Percentiles rank a stretch among this genome's conserved stretches.
These are phyloP conservation scores for Paecilomyces dactylethromorphus DNA, from an alignment of 2,329 filamentous ascomycete genomes.

Conservation along the genomic window DNA sequence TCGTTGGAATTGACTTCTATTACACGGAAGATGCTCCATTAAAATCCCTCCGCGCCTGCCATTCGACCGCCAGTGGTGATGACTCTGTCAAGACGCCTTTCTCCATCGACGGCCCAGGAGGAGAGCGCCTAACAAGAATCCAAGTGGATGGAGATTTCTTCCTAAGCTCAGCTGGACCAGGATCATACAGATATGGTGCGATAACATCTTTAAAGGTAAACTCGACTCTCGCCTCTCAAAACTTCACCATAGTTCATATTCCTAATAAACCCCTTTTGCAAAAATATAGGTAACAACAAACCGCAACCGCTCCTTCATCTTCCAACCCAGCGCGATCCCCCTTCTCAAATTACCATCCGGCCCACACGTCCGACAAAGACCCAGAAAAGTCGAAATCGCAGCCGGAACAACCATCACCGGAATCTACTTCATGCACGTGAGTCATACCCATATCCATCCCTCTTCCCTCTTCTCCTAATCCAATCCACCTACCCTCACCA, in stretches of 20 bases:
- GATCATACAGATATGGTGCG: background rate
- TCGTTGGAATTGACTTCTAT: conserved; percentile 12
- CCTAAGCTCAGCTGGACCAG: background rate
- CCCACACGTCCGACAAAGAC: conserved; percentile 4
- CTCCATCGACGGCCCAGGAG: conserved; percentile 11
- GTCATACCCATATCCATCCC: conserved; percentile 4
- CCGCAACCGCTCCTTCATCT: conserved; percentile 8
- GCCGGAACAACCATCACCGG: conserved; percentile 12
- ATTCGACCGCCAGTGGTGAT: conserved; percentile 2
- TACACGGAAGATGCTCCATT: conserved; percentile 7
- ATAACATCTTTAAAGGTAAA: conserved; percentile 3
- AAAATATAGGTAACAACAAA: conserved; percentile 11
- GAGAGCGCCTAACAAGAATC: conserved; percentile 10
- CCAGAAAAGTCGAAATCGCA: conserved; percentile 6
- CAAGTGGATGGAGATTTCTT: conserved; percentile 8
- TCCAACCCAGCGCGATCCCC: conserved; percentile 12
- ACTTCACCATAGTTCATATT: background rate
- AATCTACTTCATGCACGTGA: conserved; percentile 15
- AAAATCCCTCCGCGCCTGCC: conserved; percentile 4
- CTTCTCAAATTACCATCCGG: conserved; percentile 8
- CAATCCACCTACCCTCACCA: background rate
- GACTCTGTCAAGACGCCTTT: conserved; percentile 10
- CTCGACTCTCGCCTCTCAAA: background rate
- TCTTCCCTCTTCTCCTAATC: background rate
- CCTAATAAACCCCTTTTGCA: background rate